Percentiles rank a stretch among this genome's conserved stretches.
Conservation (phyloP, 1,139 yeast genomes). For the Yamadazyma mexicana region DNA sequence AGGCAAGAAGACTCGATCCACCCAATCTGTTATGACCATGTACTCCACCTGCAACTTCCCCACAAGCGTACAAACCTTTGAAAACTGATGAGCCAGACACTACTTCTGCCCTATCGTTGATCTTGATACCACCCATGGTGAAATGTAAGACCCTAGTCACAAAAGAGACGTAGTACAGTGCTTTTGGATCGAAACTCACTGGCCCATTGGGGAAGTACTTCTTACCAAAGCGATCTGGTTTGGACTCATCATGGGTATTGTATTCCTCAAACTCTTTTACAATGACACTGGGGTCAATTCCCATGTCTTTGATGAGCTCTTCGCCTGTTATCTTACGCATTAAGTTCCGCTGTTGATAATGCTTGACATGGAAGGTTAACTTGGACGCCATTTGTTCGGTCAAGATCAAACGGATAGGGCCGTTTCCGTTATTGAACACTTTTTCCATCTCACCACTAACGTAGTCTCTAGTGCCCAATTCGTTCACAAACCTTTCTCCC, state of each 20-base stretch:
- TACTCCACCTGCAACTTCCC: conserved; percentile 81
- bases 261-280: conserved; percentile 42
- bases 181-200: conserved; percentile 28
- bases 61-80: conserved; percentile 70
- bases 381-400: conserved; percentile 44
- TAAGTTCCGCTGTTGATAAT: conserved; percentile 65
- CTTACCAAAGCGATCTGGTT: conserved; percentile 50
- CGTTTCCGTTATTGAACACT: conserved; percentile 43
- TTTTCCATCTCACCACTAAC: conserved; percentile 63
- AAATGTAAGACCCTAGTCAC: conserved; percentile 80
- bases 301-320: conserved; percentile 49
- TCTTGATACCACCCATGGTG: conserved; percentile 84
- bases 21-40: conserved; percentile 79
- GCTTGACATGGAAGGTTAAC: conserved; percentile 59
- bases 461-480: conserved; percentile 67
- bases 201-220: conserved; percentile 54
- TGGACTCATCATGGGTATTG: conserved; percentile 47
- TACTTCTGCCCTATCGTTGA: conserved; percentile 60
- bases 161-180: conserved; percentile 48
- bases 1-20: conserved; percentile 73
- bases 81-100: conserved; percentile 40
- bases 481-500: conserved; percentile 72
- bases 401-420: conserved; percentile 53
- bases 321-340: conserved; percentile 53
- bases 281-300: conserved; percentile 29